These are phyloP conservation scores for Paulownia fortunei DNA, from an alignment of 257 asterid species.

Conservation along the genomic window DNA sequence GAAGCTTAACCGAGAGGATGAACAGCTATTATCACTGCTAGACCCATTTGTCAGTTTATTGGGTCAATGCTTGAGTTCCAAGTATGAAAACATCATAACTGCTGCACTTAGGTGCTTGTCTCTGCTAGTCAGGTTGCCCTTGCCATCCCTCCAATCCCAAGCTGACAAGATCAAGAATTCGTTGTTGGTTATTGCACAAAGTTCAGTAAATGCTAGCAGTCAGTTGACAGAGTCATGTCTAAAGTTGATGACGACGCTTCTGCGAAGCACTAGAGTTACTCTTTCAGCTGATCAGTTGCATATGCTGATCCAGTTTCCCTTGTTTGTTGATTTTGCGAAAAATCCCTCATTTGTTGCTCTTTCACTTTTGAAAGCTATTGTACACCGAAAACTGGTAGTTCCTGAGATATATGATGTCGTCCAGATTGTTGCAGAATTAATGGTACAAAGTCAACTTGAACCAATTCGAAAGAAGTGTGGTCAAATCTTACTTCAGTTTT, in stretches of 20 bases:
- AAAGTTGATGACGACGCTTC: slow-evolving; percentile 72
- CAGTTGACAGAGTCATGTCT: slow-evolving; percentile 82
- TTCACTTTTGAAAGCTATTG: slow-evolving; percentile 81
- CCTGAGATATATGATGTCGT: slow-evolving; percentile 83
- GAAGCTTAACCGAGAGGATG: slow-evolving; percentile 59
- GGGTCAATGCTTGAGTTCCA: slow-evolving; percentile 75
- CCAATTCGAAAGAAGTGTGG: slow-evolving; percentile 83
- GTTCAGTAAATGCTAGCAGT: slow-evolving; percentile 62
- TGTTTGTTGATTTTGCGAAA: slow-evolving; percentile 84
- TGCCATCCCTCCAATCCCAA: slow-evolving; percentile 74
- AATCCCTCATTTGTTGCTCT: slow-evolving; percentile 81
- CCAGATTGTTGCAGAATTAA: slow-evolving; percentile 72
- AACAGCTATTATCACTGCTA: slow-evolving; percentile 55
- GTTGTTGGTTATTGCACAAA: slow-evolving; percentile 77
- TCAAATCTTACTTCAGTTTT: slow-evolving; percentile 79
- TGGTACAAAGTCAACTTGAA: slow-evolving; percentile 88
- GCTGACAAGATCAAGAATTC: slow-evolving; percentile 79
- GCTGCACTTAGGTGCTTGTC: slow-evolving; percentile 76
- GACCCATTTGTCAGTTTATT: slow-evolving; percentile 77
- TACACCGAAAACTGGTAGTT: slow-evolving; percentile 73
- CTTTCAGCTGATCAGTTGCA: slow-evolving; percentile 81
- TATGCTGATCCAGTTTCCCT: slow-evolving; percentile 80
- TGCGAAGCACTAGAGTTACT: slow-evolving; percentile 67
- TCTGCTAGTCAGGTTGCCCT: slow-evolving; percentile 68
- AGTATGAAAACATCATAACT: slow-evolving; percentile 70